phyloP scores from a whole-genome alignment of 345 rosid genomes.

The Microcos paniculata region DNA sequence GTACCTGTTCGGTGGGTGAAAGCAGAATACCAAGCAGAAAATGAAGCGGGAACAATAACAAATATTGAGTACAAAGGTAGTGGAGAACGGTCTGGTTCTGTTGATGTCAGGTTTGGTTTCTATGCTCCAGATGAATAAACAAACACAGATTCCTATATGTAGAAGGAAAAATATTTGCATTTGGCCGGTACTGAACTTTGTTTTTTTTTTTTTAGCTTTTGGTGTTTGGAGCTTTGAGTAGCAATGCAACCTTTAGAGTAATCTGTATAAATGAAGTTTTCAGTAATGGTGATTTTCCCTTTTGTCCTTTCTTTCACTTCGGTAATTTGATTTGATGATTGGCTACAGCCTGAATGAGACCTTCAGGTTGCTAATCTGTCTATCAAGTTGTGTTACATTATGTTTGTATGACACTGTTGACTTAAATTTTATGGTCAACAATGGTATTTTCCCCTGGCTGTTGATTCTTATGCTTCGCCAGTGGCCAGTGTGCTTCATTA shows the following conservation, averaged over 20 bases:
- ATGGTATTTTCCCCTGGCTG: no score
- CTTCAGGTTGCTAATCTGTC: no score
- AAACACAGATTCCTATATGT: slow-evolving; percentile 18
- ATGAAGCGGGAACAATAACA: slow-evolving; percentile 62
- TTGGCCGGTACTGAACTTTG: slow-evolving; percentile 7
- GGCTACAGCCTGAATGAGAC: no score
- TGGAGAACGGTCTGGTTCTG: slow-evolving; percentile 69
- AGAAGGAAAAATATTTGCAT: slow-evolving; percentile 13
- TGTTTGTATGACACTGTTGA: no score
- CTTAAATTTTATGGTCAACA: no score
- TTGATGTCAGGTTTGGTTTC: slow-evolving; percentile 91
- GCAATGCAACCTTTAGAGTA: slow-evolving; percentile 25
- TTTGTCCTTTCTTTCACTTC: slow-evolving; percentile 17
- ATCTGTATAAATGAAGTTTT: slow-evolving; percentile 44
- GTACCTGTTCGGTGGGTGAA: slow-evolving; percentile 92
- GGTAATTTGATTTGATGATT: slow-evolving; percentile 1
- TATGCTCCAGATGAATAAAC: slow-evolving; percentile 75
- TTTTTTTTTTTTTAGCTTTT: not conserved
- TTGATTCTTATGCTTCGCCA: no score
- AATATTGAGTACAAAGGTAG: slow-evolving; percentile 78
- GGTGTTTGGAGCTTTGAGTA: slow-evolving; percentile 22
- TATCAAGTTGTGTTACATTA: no score
- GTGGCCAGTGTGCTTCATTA: no score
- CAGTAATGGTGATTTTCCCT: slow-evolving; percentile 15
- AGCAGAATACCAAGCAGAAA: slow-evolving; percentile 69